These are phyloP conservation scores for Lophiotrema nucula DNA, from an alignment of 495 filamentous ascomycete species.

Conservation along the genomic window DNA sequence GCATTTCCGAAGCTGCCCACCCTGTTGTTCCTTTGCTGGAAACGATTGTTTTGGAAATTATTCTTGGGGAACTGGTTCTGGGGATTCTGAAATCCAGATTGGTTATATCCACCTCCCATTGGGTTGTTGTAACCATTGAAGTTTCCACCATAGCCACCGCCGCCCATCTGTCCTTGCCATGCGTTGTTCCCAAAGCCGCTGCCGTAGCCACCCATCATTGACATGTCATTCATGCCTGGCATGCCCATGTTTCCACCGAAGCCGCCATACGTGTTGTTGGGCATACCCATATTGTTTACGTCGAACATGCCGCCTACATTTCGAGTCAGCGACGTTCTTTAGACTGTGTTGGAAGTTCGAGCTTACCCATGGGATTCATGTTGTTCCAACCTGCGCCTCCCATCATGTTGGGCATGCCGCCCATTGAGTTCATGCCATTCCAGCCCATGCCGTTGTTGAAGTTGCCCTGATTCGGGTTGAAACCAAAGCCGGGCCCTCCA, in stretches of 20 bases:
- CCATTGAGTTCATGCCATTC: constrained; percentile 73
- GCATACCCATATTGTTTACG: constrained; percentile 42
- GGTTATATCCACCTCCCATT: constrained; percentile 61
- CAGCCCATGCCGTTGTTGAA: constrained; percentile 69
- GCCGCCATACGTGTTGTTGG: constrained; percentile 60
- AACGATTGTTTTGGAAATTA: constrained; percentile 51
- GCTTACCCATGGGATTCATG: constrained; percentile 79
- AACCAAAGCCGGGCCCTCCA: constrained; percentile 42
- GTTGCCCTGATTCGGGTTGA: constrained; percentile 51
- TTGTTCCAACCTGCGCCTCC: constrained; percentile 59
- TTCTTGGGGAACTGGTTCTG: constrained; percentile 56
- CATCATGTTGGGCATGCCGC: constrained; percentile 71
- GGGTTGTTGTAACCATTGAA: constrained; percentile 63
- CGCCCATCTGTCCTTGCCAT: constrained; percentile 73
- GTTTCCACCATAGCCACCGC: constrained; percentile 79
- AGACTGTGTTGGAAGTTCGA: no score
- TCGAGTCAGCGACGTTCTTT: no score
- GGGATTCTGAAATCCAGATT: constrained; percentile 55
- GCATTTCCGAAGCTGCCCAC: constrained; percentile 58
- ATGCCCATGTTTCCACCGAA: constrained; percentile 66
- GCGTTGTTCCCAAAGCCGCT: constrained; percentile 42
- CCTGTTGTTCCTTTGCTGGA: constrained; percentile 26
- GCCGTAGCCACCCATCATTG: constrained; percentile 69
- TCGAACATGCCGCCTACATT: constrained; percentile 6
- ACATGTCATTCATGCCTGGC: constrained; percentile 49